phyloP scores from a whole-genome alignment of 2,329 filamentous ascomycete species.

The Coniella vitis region DNA sequence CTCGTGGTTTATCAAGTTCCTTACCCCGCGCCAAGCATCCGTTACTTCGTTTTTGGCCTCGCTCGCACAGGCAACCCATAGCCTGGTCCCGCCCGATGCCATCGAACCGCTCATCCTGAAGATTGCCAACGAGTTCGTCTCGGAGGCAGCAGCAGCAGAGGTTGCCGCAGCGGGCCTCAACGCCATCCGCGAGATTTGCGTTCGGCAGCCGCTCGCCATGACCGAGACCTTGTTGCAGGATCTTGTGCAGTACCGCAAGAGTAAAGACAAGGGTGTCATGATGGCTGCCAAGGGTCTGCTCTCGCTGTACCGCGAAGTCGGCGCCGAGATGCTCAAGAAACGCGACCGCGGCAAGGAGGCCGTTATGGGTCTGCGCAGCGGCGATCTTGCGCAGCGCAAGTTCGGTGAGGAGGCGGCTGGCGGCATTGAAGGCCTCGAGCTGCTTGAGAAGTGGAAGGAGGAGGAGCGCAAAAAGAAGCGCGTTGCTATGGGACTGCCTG shows the following conservation, averaged over 20 bases:
- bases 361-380: conserved; percentile 67
- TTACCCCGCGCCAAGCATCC: conserved; percentile 79
- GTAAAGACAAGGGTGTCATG: conserved; percentile 97
- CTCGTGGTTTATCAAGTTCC: conserved; percentile 91
- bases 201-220: conserved; percentile 91
- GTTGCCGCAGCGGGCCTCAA: conserved; percentile 90
- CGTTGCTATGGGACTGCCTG: conserved; percentile 60
- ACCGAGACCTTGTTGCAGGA: conserved; percentile 92
- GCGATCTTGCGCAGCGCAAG: conserved; percentile 66
- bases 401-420: conserved; percentile 79
- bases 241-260: conserved; percentile 90
- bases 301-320: conserved; percentile 85
- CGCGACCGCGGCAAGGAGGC: conserved; percentile 88
- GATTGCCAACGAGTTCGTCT: conserved; percentile 98
- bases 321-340: conserved; percentile 81
- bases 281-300: conserved; percentile 94
- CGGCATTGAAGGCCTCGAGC: conserved; percentile 83
- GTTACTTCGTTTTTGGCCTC: conserved; percentile 92
- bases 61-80: conserved; percentile 85
- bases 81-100: conserved; percentile 83
- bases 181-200: conserved; percentile 89
- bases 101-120: conserved; percentile 87
- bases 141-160: conserved; percentile 83
- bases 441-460: conserved; percentile 89
- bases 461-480: conserved; percentile 74